Evolutionary conservation across 495 filamentous ascomycete genomes (phyloP).

Genomic region (Hypoxylon subgilvum): DNA sequence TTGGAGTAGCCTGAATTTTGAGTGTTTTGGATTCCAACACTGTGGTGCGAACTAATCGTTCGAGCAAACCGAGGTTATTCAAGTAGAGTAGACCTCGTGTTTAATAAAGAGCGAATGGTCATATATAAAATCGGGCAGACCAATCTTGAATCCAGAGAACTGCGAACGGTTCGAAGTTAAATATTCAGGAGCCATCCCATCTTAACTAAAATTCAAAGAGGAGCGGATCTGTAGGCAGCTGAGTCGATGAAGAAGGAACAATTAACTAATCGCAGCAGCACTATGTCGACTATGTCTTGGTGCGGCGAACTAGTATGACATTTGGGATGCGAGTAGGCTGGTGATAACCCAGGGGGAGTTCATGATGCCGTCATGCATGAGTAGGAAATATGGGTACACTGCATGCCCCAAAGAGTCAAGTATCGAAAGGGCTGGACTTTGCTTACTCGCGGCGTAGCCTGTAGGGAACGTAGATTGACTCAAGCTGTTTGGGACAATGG

Average conservation of each 20-base stretch:
- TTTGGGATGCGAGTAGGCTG: neutral
- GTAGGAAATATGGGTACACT: constrained; percentile 5
- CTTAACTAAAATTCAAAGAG: too few relatives aligned
- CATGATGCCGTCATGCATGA: constrained; percentile 20
- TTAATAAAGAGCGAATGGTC: constrained; percentile 17
- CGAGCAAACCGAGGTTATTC: neutral
- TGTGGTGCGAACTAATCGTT: neutral
- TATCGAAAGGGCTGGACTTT: neutral
- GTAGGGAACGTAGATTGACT: too few relatives aligned
- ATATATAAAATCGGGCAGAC: neutral
- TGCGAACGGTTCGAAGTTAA: constrained; percentile 12
- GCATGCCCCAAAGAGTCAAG: constrained; percentile 6
- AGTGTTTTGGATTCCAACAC: neutral
- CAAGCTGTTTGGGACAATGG: too few relatives aligned
- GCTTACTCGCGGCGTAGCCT: too few relatives aligned
- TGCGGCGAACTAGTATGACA: constrained; percentile 1
- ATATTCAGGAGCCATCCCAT: too few relatives aligned
- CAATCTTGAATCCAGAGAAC: constrained; percentile 10
- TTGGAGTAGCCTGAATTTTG: neutral
- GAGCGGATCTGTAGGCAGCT: too few relatives aligned
- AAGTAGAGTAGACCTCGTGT: neutral
- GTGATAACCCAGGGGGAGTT: neutral
- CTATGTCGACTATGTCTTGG: constrained; percentile 8
- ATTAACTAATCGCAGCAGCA: neutral
- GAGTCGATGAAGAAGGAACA: too few relatives aligned